phyloP scores from a whole-genome alignment of 2,329 filamentous ascomycete species.

The Neobulgaria alba region DNA sequence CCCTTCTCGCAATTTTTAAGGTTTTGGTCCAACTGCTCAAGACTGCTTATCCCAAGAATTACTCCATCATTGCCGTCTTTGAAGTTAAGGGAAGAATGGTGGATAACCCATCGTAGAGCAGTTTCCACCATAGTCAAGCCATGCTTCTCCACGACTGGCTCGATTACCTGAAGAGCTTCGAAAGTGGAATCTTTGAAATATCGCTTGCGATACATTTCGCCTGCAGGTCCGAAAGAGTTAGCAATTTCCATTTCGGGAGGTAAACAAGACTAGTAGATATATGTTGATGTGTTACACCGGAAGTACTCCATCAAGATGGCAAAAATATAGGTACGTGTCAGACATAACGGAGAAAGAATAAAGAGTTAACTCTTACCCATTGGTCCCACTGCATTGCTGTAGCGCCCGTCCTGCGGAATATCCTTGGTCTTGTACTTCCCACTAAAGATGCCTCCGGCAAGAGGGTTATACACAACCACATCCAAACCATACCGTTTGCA shows the following conservation, averaged over 20 bases:
- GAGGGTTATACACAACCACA: conserved; percentile 73
- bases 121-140: conserved; percentile 51
- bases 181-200: conserved; percentile 46
- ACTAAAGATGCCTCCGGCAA: conserved; percentile 72
- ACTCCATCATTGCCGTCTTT: conserved; percentile 33
- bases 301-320: too few species aligned
- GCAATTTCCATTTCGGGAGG: background rate
- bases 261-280: too few species aligned
- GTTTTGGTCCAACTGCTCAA: conserved; percentile 34
- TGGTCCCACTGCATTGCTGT: conserved; percentile 42
- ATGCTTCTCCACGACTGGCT: conserved; percentile 51
- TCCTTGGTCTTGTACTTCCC: conserved; percentile 51
- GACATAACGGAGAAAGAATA: too few species aligned
- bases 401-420: conserved; percentile 59
- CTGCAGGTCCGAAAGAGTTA: background rate
- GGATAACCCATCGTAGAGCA: conserved; percentile 49
- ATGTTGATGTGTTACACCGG: too few species aligned
- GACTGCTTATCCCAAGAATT: conserved; percentile 34
- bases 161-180: conserved; percentile 49
- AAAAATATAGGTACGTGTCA: too few species aligned
- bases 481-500: conserved; percentile 71
- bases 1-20: conserved; percentile 39
- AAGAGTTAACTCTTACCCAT: too few species aligned
- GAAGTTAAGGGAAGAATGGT: conserved; percentile 51
- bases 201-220: conserved; percentile 42